Conservation (phyloP, 2,329 filamentous ascomycete genomes). For the Pseudocercospora musae region DNA sequence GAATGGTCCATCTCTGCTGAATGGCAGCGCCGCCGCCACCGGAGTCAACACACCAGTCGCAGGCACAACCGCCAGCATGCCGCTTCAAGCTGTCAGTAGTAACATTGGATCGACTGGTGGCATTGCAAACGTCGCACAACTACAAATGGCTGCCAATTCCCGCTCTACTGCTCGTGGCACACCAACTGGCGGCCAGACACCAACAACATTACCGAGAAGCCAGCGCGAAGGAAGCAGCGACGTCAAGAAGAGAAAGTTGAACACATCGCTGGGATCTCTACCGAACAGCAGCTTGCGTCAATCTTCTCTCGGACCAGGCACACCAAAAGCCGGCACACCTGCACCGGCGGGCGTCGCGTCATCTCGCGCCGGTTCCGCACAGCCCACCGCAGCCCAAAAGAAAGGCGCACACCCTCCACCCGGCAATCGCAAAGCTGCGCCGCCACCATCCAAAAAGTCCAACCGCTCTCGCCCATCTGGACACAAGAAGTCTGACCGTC, state of each 20-base stretch:
- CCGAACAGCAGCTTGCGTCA: constrained; percentile 59
- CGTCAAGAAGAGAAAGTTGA: constrained; percentile 56
- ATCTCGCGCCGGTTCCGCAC: constrained; percentile 58
- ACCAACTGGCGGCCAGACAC: constrained; percentile 19
- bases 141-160: constrained; percentile 40
- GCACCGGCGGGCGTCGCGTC: constrained; percentile 40
- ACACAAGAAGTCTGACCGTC: constrained; percentile 34
- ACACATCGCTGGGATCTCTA: constrained; percentile 51
- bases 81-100: constrained; percentile 55
- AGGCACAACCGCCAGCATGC: constrained; percentile 36
- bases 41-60: constrained; percentile 30
- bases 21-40: constrained; percentile 35
- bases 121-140: constrained; percentile 49
- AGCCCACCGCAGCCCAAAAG: constrained; percentile 33
- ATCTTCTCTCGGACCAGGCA: constrained; percentile 61
- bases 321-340: constrained; percentile 58
- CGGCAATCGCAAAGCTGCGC: constrained; percentile 54
- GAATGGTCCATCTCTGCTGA: constrained; percentile 57
- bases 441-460: constrained; percentile 39
- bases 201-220: constrained; percentile 25
- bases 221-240: constrained; percentile 42
- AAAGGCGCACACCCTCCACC: constrained; percentile 30
- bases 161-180: constrained; percentile 18
- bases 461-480: constrained; percentile 23
- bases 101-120: constrained; percentile 50